A percentile compares a stretch with the other conserved stretches of the same genome.
Conservation (phyloP, 2,329 filamentous ascomycete species). For the Lachnum nothofagi region DNA sequence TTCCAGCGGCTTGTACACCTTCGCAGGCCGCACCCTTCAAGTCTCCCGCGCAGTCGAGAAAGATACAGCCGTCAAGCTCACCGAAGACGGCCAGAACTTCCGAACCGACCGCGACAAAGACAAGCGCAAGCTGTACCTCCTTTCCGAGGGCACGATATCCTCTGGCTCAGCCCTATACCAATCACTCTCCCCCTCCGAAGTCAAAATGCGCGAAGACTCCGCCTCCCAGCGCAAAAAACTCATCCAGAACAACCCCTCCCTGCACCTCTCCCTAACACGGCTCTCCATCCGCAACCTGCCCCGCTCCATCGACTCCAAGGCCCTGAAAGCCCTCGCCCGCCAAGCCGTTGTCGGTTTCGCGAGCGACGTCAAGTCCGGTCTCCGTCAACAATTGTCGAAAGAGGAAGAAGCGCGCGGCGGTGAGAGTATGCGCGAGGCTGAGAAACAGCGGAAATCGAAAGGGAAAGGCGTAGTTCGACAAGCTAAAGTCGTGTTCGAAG, state of each 20-base stretch:
- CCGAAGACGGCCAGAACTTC: slow-evolving; percentile 58
- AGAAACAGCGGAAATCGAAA: slow-evolving; percentile 72
- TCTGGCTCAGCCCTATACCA: slow-evolving; percentile 72
- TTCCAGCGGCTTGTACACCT: slow-evolving; percentile 76
- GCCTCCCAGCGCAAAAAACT: slow-evolving; percentile 81
- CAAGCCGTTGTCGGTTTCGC: slow-evolving; percentile 94
- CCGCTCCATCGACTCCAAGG: slow-evolving; percentile 74
- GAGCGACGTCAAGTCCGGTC: slow-evolving; percentile 75
- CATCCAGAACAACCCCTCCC: slow-evolving; percentile 82
- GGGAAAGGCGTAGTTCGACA: slow-evolving; percentile 86
- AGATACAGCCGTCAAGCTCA: slow-evolving; percentile 69
- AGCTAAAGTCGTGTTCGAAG: slow-evolving; percentile 92
- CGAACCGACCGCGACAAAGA: slow-evolving; percentile 71
- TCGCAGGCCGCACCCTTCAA: slow-evolving; percentile 83
- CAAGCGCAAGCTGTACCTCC: slow-evolving; percentile 81
- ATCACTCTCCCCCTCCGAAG: slow-evolving; percentile 69
- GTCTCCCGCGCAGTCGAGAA: slow-evolving; percentile 81
- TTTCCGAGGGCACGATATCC: slow-evolving; percentile 79
- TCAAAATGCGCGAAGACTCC: slow-evolving; percentile 84
- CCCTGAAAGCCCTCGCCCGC: slow-evolving; percentile 83
- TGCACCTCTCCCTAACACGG: slow-evolving; percentile 84
- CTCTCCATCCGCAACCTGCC: slow-evolving; percentile 90
- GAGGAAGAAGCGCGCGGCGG: slow-evolving; percentile 80
- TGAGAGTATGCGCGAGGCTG: slow-evolving; percentile 73
- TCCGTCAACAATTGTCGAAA: slow-evolving; percentile 73